Conservation (phyloP, 2,329 filamentous ascomycete species). For the Botryotinia narcissicola region DNA sequence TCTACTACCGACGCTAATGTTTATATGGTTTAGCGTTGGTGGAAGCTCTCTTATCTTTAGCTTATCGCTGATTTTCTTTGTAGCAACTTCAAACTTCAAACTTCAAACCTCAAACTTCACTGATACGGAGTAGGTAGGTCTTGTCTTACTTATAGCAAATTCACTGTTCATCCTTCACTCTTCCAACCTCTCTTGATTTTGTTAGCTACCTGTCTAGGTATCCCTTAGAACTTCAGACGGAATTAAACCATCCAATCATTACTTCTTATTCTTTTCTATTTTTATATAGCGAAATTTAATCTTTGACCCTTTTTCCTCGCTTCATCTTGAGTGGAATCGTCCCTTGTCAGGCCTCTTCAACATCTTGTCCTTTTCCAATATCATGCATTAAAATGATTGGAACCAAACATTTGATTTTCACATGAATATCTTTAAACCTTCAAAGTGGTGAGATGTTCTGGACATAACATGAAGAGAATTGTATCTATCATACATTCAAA, state of each 20-base stretch:
- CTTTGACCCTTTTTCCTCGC: not conserved
- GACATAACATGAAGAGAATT: too few species aligned
- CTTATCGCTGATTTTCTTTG: not conserved
- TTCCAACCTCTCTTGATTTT: not conserved
- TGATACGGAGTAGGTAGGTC: not conserved
- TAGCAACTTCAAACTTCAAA: not conserved
- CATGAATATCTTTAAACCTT: not conserved
- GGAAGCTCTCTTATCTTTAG: not conserved
- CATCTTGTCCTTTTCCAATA: too few species aligned
- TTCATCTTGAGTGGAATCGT: not conserved
- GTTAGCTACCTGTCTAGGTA: too few species aligned
- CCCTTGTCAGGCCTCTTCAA: too few species aligned
- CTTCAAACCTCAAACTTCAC: not conserved
- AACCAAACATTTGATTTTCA: not conserved
- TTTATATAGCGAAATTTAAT: not conserved
- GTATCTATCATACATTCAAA: too few species aligned
- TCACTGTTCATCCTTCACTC: not conserved
- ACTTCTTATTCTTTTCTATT: not conserved
- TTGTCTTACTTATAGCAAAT: not conserved
- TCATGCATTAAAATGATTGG: not conserved
- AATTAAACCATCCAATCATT: not conserved
- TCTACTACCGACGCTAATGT: not conserved
- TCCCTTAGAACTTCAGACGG: not conserved
- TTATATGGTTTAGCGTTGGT: not conserved
- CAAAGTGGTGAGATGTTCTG: too few species aligned